Base-by-base conservation (phyloP, 2,329 filamentous ascomycete species). In the Tolypocladium paradoxum region DNA sequence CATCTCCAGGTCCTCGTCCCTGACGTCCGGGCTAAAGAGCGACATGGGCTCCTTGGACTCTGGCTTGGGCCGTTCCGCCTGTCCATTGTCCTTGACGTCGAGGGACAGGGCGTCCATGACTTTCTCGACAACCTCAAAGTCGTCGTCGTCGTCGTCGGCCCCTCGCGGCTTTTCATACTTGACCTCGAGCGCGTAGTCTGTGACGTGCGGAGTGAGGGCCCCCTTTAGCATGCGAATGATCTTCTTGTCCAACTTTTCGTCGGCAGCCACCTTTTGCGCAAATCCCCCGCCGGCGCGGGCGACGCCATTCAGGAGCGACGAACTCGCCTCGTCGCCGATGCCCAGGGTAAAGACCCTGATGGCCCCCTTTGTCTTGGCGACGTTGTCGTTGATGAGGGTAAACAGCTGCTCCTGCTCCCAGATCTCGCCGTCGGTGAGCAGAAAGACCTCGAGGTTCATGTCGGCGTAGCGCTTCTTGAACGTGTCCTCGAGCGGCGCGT, bases 141-240 rank as follows among this genome's bases (percentile, higher is more conserved):
- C 82, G 16, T 82, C 77, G 1, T 70, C 67, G 16, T 59, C 62
- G 4, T 55, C 7, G 27, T 2, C 9, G 27, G 24, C 56, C 51
- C 6, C 51, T 53, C 7, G 57, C 63, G 27, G n/a, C 16, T 31
- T n/a, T 8, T 62, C 65, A 58, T 86, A 88, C 52, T 81, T 78
- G 55, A 88, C 68, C 60, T 85, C 81, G 1, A 89, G 68, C 0
- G 72, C 75, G 61, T 84, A 87, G 61, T 88, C 77, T 18, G 69
- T 76, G 46, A 87, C 72, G 56, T 88, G 84, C 0, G 84, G 83
- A 2, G 78, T 81, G 22, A 90, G 66, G 0, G 84, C 81, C 0
- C 79, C 85, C 62, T 87, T 88, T 53, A 90, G 71, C 86, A 90
- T 90, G 2, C 86, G 77, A 2, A 90, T 75, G 1, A 89, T 76